Evolutionary conservation across 1,284 basidiomycete species (phyloP), one percentile per base, ranked within the genome.

Genomic region (Ceratorhiza oryzae-sativae): DNA sequence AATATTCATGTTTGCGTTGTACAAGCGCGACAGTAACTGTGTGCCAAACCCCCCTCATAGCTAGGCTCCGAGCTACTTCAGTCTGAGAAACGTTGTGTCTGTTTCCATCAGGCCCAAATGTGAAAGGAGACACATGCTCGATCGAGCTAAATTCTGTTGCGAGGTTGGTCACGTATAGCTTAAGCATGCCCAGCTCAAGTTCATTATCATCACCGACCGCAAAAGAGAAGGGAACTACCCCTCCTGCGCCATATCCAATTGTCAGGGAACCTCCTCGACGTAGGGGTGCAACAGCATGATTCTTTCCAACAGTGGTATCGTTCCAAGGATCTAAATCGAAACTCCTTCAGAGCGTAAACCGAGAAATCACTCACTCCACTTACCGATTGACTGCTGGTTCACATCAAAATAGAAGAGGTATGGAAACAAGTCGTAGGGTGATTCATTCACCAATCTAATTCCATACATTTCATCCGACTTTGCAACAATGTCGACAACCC

Each of bases 191-290:
- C 3, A 59, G 20, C 23, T 71, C 68, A 12, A 60, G 30, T 30
- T 48, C 8, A 8, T 49, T 20, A 30, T 51, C 30, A 13, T 59
- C 13, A 5, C 18, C 45, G 9, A 71, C 41, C 20, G 48, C 36
- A 46, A 59, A 71, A 1, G 41, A 10, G 23, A 71, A 49, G 1
- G 68, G 68, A 13, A 20, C 30, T 10, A 20, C 55, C 10, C 68
- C 68, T 13, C 68, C 68, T 41, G 68, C 42, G n/a, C 68, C 68
- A 45, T 71, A 71, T 12, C 68, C 68, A 10, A 71, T 27, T n/a
- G 65, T 70, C 18, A 70, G 32, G 34, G 30, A 56, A 13, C 20
- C 32, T 10, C 20, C 25, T 27, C 36, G 45, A 2, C 41, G 51
- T 2, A 70, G 51, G n/a, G 51, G 41, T 23, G 65, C 34, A 20